phyloP scores from a whole-genome alignment of 805 yeast genomes.

The Candida manassasensis region DNA sequence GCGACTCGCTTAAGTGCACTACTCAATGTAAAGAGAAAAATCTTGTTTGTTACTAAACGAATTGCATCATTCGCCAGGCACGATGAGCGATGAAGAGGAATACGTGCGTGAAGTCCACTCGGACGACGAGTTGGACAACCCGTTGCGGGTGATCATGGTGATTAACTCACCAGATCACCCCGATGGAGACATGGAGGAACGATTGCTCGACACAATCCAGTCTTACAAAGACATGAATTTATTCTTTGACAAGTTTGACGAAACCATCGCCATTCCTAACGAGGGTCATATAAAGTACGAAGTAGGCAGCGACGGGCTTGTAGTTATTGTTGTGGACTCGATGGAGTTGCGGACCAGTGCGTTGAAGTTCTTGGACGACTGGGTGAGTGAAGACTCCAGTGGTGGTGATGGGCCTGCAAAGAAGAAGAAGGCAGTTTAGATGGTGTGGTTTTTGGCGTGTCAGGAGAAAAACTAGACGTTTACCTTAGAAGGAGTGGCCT shows the following conservation, averaged over 20 bases:
- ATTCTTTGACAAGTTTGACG: slow-evolving; percentile 52
- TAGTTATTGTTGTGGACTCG: slow-evolving; percentile 49
- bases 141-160: slow-evolving; percentile 42
- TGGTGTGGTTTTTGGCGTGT: too few species aligned
- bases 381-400: slow-evolving; percentile 9
- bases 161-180: slow-evolving; percentile 27
- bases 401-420: slow-evolving; percentile 6
- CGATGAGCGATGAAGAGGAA: slow-evolving; percentile 6
- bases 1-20: too few species aligned
- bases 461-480: too few species aligned
- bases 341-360: slow-evolving; percentile 33
- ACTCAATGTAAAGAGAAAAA: too few species aligned
- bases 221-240: slow-evolving; percentile 45
- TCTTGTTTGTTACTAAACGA: too few species aligned
- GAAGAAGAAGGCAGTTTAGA: slow-evolving; percentile 1
- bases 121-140: slow-evolving; percentile 40
- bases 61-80: too few species aligned
- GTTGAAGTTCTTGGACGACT: slow-evolving; percentile 40
- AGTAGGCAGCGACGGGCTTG: slow-evolving; percentile 57
- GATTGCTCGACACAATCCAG: slow-evolving; percentile 41
- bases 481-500: too few species aligned
- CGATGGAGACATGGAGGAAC: slow-evolving; percentile 47
- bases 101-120: slow-evolving; percentile 5
- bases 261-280: slow-evolving; percentile 48
- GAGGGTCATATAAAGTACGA: slow-evolving; percentile 53